Conservation (phyloP, 148 eudicot genomes). For the Spergularia bocconei region DNA sequence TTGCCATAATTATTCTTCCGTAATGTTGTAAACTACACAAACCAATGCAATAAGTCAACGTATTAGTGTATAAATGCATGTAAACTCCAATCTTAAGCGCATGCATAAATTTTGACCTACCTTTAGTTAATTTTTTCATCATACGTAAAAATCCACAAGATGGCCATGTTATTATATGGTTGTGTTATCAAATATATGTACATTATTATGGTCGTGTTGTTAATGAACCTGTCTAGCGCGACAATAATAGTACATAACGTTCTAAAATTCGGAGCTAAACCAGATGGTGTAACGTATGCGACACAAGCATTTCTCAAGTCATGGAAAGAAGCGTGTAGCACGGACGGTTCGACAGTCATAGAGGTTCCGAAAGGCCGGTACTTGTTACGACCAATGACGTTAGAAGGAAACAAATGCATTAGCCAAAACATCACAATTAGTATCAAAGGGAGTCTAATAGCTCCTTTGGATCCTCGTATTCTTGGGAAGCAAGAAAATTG, state of each 20-base stretch:
- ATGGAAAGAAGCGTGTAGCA: slow-evolving; percentile 49
- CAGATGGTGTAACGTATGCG: slow-evolving; percentile 35
- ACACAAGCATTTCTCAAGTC: slow-evolving; percentile 33
- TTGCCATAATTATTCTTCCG: too few relatives aligned
- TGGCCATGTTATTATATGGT: background rate
- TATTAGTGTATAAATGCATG: too few relatives aligned
- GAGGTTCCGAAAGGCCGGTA: slow-evolving; percentile 45
- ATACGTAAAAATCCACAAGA: background rate
- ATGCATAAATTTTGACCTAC: too few relatives aligned
- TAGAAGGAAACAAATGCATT: slow-evolving; percentile 30
- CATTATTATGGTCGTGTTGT: background rate
- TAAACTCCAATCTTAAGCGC: too few relatives aligned
- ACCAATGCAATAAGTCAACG: too few relatives aligned
- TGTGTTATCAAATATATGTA: background rate
- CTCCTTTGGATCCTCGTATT: slow-evolving; percentile 36
- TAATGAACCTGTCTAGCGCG: background rate
- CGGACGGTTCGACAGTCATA: slow-evolving; percentile 33
- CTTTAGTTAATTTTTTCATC: too few relatives aligned
- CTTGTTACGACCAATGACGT: slow-evolving; percentile 18
- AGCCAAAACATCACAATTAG: slow-evolving; percentile 34
- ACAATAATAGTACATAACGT: slow-evolving; percentile 27
- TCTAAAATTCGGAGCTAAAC: slow-evolving; percentile 37
- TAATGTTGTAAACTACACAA: too few relatives aligned
- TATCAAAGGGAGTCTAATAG: slow-evolving; percentile 44
- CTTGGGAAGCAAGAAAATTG: slow-evolving; percentile 27